Percentiles rank a stretch among this genome's conserved stretches.
Evolutionary conservation across 176 grass and related monocot species (phyloP).

Genomic region (Saccharum spontaneum): DNA sequence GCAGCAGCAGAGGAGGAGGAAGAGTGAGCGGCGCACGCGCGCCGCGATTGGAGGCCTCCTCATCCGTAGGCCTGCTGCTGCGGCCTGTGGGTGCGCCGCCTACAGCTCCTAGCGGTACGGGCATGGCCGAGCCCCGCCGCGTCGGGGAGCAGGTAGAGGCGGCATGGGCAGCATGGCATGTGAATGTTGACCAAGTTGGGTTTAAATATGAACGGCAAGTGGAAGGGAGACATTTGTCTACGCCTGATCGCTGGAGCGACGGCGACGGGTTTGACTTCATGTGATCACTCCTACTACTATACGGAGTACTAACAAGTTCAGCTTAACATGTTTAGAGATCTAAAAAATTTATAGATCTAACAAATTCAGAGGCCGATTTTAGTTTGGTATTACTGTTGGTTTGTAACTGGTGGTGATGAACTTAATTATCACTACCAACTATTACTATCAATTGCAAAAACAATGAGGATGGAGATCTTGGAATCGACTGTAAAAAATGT

Average conservation of each 20-base stretch:
- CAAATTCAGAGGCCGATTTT: too few species aligned
- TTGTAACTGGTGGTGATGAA: neutral
- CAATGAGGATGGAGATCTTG: neutral
- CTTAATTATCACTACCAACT: too few species aligned
- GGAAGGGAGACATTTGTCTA: constrained; percentile 5
- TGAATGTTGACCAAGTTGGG: constrained; percentile 23
- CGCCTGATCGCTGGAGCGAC: neutral
- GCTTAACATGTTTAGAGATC: neutral
- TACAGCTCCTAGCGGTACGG: neutral
- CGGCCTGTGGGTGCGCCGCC: neutral
- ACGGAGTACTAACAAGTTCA: neutral
- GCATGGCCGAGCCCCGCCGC: constrained; percentile 20
- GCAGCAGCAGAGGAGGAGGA: constrained; percentile 13
- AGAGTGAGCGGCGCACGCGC: neutral
- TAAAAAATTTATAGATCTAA: too few species aligned
- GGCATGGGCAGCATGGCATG: neutral
- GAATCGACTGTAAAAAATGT: neutral
- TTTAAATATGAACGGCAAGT: constrained; percentile 23
- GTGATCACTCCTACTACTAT: neutral
- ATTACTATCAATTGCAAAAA: neutral
- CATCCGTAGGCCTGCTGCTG: neutral
- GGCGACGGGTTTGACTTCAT: neutral
- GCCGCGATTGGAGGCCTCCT: neutral
- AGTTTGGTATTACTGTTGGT: neutral
- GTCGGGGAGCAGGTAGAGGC: neutral